phyloP scores from a whole-genome alignment of 257 asterid genomes.

The Ocimum tenuiflorum region DNA sequence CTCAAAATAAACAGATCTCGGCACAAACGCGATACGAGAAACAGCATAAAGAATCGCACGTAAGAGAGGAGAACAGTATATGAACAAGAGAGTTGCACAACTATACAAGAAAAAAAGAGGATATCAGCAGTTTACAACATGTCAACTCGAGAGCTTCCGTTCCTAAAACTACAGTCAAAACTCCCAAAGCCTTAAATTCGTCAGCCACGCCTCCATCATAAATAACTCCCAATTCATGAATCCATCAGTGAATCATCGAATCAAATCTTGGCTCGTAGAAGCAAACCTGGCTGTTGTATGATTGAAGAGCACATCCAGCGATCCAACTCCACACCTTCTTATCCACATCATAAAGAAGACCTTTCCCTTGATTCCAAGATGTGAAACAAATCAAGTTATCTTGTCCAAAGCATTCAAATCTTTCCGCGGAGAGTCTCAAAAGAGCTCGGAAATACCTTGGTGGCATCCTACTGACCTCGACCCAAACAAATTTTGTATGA shows the following conservation, averaged over 20 bases:
- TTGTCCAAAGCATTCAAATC: conserved; percentile 97
- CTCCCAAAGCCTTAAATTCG: no score
- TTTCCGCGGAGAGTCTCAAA: conserved; percentile 83
- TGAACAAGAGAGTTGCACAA: not conserved
- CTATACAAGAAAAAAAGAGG: not conserved
- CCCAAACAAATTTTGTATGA: conserved; percentile 70
- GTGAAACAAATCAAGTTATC: conserved; percentile 93
- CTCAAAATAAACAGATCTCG: conserved; percentile 7
- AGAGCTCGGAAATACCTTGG: conserved; percentile 84
- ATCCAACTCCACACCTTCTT: conserved; percentile 97
- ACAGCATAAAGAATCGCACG: not conserved
- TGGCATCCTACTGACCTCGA: conserved; percentile 92
- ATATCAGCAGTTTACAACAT: not conserved
- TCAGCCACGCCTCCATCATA: no score
- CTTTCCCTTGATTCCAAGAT: conserved; percentile 96
- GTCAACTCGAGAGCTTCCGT: not conserved
- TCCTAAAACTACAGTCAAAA: no score
- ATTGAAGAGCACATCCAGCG: conserved; percentile 89
- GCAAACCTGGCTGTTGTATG: conserved; percentile 90
- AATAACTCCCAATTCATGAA: no score
- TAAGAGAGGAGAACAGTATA: no score
- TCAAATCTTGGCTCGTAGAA: conserved; percentile 99
- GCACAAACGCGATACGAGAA: not conserved
- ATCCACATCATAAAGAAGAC: conserved; percentile 87
- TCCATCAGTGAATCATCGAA: conserved; percentile 52